phyloP scores from a whole-genome alignment of 805 yeast genomes.

The Candida adriatica region DNA sequence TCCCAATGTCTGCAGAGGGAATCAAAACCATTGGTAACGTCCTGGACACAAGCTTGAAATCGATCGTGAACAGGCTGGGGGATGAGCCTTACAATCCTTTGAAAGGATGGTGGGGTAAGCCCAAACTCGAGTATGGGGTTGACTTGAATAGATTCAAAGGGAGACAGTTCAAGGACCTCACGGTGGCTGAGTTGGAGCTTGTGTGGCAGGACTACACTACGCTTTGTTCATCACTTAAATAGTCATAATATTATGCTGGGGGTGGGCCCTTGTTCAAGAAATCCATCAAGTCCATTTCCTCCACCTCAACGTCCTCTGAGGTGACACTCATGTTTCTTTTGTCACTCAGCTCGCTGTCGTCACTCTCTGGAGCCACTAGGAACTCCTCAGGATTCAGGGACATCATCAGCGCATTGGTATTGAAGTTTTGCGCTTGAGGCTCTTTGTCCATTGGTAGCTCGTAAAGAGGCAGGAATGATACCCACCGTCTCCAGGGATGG shows the following conservation, averaged over 20 bases:
- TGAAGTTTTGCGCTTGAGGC: constrained; percentile 2
- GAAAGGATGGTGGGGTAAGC: constrained; percentile 15
- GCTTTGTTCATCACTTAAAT: too few species aligned
- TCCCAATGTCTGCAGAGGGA: constrained; percentile 4
- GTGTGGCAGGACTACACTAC: constrained; percentile 15
- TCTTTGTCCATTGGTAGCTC: constrained; percentile 30
- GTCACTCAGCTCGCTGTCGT: constrained; percentile 4
- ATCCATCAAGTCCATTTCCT: constrained; percentile 40
- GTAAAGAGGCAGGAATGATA: constrained; percentile 39
- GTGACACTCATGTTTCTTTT: constrained; percentile 4
- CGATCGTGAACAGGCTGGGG: constrained; percentile 10
- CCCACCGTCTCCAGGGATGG: constrained; percentile 32
- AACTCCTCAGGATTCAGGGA: constrained; percentile 14
- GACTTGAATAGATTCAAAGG: constrained; percentile 12
- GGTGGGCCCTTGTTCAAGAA: constrained; percentile 38
- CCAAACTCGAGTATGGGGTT: constrained; percentile 1
- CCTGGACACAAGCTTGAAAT: constrained; percentile 12
- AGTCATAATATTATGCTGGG: too few species aligned
- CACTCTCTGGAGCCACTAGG: constrained; percentile 5
- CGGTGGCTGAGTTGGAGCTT: constrained; percentile 12
- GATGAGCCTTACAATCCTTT: constrained; percentile 14
- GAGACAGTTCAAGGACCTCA: constrained; percentile 13
- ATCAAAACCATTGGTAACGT: constrained; percentile 6
- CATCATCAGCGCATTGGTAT: constrained; percentile 9
- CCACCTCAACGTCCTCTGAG: constrained; percentile 7